phyloP scores from a whole-genome alignment of 352 stramenopile genomes.

The Aphanomyces cochlioides region DNA sequence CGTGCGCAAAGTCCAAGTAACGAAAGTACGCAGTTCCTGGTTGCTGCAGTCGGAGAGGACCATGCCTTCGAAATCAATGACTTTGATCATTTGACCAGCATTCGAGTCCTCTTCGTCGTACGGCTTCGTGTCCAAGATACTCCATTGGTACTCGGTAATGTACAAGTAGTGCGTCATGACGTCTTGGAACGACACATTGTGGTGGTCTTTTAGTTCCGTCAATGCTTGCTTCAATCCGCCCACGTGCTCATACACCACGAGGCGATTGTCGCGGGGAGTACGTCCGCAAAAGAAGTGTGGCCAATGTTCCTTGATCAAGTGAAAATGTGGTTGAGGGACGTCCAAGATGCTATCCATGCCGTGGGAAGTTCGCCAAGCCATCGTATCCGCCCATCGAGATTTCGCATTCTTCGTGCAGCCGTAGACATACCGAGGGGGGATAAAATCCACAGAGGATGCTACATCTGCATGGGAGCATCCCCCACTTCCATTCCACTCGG shows the following conservation, averaged over 20 bases:
- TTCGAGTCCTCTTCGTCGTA: constrained; percentile 15
- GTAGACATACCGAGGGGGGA: constrained; percentile 22
- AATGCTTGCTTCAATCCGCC: constrained; percentile 25
- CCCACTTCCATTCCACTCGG: constrained; percentile 29
- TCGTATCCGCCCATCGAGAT: constrained; percentile 15
- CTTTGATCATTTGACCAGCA: constrained; percentile 24
- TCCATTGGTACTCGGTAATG: constrained; percentile 29
- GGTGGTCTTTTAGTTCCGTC: neutral
- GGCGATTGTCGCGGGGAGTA: constrained; percentile 17
- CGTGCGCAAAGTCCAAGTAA: constrained; percentile 29
- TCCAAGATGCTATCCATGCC: constrained; percentile 22
- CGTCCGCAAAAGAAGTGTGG: constrained; percentile 28
- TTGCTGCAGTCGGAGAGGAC: constrained; percentile 13
- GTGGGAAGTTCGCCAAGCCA: constrained; percentile 13
- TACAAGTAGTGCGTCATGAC: constrained; percentile 31
- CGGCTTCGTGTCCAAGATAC: constrained; percentile 15
- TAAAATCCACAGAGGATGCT: constrained; percentile 6
- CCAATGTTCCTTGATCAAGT: constrained; percentile 22
- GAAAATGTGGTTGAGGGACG: constrained; percentile 17
- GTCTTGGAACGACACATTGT: constrained; percentile 26
- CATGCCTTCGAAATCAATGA: constrained; percentile 26
- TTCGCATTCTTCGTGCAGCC: constrained; percentile 21
- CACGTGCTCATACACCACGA: constrained; percentile 29
- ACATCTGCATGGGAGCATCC: constrained; percentile 18
- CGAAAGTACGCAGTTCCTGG: constrained; percentile 25